phyloP scores from a whole-genome alignment of 2,329 filamentous ascomycete species.

The Talaromyces piceae region DNA sequence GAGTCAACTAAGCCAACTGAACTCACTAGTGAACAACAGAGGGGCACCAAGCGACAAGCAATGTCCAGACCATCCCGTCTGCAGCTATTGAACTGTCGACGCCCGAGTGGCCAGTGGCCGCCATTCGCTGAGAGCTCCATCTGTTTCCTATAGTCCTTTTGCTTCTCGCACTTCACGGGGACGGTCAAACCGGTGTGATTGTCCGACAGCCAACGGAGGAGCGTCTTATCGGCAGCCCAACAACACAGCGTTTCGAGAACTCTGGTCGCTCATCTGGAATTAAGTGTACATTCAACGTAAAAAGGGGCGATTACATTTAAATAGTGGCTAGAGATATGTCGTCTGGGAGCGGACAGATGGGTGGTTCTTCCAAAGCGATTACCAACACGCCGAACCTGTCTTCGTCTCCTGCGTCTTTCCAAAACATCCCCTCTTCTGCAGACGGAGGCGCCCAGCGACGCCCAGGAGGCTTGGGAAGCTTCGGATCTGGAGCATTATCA shows the following conservation, averaged over 20 bases:
- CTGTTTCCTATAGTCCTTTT: not conserved
- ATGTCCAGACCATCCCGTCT: not conserved
- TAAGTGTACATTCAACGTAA: not conserved
- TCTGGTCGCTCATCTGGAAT: not conserved
- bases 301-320: not conserved
- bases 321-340: constrained; percentile 28
- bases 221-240: not conserved
- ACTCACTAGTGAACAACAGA: constrained; percentile 1
- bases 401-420: constrained; percentile 24
- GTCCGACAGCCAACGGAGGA: not conserved
- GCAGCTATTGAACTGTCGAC: constrained; percentile 7
- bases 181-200: too few relatives aligned
- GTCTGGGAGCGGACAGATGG: constrained; percentile 30
- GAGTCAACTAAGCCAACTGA: too few relatives aligned
- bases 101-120: constrained; percentile 7
- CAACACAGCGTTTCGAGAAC: not conserved
- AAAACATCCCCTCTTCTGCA: constrained; percentile 20
- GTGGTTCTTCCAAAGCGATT: constrained; percentile 32
- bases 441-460: constrained; percentile 35
- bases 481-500: constrained; percentile 32
- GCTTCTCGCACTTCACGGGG: not conserved
- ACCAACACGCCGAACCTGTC: constrained; percentile 27
- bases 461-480: constrained; percentile 33
- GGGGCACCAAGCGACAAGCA: constrained; percentile 3
- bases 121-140: not conserved